Conservation (phyloP, 2,329 filamentous ascomycete species). For the Beauveria varroae region DNA sequence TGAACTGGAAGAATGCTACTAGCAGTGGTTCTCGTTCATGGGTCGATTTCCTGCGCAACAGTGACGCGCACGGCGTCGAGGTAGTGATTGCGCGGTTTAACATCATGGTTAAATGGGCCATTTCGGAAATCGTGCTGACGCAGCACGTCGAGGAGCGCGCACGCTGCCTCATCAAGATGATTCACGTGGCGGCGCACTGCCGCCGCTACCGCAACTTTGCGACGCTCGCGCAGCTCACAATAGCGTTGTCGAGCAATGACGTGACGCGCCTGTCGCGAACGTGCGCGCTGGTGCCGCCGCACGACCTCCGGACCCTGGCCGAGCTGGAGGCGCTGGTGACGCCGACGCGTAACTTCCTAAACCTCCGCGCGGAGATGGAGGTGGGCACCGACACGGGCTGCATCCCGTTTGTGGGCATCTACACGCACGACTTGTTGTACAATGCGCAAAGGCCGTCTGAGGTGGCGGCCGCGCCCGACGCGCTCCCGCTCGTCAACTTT, state of each 20-base stretch:
- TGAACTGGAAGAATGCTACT: conserved; percentile 68
- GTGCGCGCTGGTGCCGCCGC: conserved; percentile 60
- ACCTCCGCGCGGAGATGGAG: conserved; percentile 74
- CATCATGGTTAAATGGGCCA: conserved; percentile 79
- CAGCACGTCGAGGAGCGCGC: conserved; percentile 64
- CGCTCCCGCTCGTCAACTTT: conserved; percentile 71
- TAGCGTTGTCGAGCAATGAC: conserved; percentile 69
- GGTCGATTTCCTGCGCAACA: conserved; percentile 71
- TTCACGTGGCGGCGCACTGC: conserved; percentile 73
- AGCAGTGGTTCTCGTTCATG: conserved; percentile 63
- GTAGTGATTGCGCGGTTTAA: conserved; percentile 83
- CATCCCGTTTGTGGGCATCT: conserved; percentile 77
- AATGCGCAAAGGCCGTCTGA: conserved; percentile 73
- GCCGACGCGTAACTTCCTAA: conserved; percentile 70
- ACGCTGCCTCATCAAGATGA: conserved; percentile 69
- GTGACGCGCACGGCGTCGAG: conserved; percentile 68
- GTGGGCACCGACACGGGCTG: conserved; percentile 58
- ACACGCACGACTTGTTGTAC: conserved; percentile 77
- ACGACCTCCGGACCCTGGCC: conserved; percentile 57
- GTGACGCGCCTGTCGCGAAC: conserved; percentile 60
- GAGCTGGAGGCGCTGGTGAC: conserved; percentile 68
- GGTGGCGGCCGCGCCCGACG: conserved; percentile 58
- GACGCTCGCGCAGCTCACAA: conserved; percentile 72
- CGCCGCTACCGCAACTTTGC: conserved; percentile 74
- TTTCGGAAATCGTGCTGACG: conserved; percentile 72